Conservation (phyloP, 2,329 filamentous ascomycete genomes). For the Neurospora sp. region DNA sequence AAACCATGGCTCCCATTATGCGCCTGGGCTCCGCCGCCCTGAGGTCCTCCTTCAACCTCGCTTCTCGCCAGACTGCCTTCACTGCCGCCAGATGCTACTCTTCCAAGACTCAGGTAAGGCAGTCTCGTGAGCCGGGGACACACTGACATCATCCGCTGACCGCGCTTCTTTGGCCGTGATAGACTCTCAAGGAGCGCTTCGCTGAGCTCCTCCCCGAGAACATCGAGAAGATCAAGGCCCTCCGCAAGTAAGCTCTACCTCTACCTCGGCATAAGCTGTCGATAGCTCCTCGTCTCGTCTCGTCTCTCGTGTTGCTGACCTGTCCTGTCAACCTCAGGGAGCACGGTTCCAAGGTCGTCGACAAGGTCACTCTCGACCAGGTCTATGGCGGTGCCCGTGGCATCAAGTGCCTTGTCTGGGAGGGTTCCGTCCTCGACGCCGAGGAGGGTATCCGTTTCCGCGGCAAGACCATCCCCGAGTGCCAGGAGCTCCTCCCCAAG, state of each 20-base stretch:
- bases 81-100: slow-evolving; percentile 86
- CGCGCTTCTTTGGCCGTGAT: slow-evolving; percentile 10
- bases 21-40: slow-evolving; percentile 75
- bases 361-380: slow-evolving; percentile 98
- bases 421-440: slow-evolving; percentile 93
- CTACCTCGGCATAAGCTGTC: slow-evolving; percentile 4
- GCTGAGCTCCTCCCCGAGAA: slow-evolving; percentile 91
- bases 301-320: slow-evolving; percentile 17
- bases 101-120: slow-evolving; percentile 73
- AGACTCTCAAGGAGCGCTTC: slow-evolving; percentile 98
- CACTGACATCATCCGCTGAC: slow-evolving; percentile 18
- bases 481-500: slow-evolving; percentile 95
- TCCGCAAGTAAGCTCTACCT: slow-evolving; percentile 67
- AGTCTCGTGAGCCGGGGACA: slow-evolving; percentile 7
- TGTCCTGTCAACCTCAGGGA: slow-evolving; percentile 47
- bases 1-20: slow-evolving; percentile 73
- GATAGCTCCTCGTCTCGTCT: background rate
- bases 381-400: slow-evolving; percentile 98
- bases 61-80: slow-evolving; percentile 66
- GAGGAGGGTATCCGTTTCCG: slow-evolving; percentile 99
- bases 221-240: slow-evolving; percentile 98
- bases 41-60: slow-evolving; percentile 63
- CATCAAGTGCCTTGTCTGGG: slow-evolving; percentile 98
- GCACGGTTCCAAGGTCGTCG: slow-evolving; percentile 87
- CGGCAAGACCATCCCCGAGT: slow-evolving; percentile 98